Base-by-base conservation (phyloP, 805 yeast species). In the Sugiyamaella lignohabitans region DNA sequence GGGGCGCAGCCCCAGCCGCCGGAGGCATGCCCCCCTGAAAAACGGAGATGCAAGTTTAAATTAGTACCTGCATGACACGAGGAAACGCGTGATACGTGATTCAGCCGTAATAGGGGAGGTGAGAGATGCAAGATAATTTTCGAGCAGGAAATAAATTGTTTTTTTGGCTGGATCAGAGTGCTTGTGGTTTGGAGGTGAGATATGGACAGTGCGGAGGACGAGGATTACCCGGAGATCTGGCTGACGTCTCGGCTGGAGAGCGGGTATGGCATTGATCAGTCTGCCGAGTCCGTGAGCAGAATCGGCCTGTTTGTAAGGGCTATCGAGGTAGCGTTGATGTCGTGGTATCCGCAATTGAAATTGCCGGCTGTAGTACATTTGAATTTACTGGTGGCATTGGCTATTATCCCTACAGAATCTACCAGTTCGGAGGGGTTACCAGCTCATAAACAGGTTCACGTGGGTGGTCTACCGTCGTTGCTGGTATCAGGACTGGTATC, bases 191-290 rank as follows among this genome's bases (percentile, higher is more conserved):
- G n/a, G n/a, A n/a, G n/a, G n/a, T n/a, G 32, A 8, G 32, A 27
- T 27, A 27, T 8, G 32, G 11, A 27, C 8, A 27, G 8, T 8
- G 32, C 14, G 8, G 32, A 27, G 14, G 32, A 8, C 8, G 32
- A 8, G 8, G 32, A 27, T 27, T 27, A 8, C 14, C 43, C 34
- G 3, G 37, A 21, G 19, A 32, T 24, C n/a, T 47, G 50, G 50
- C 21, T 47, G 19, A 42, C 32, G 5, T 30, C 50, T 4, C 17
- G 24, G 34, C 4, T 23, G 4, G 14, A 24, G 14, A 34, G 40
- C 4, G 50, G 47, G 5, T 21, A 23, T 36, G 50, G 50, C 18
- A 45, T 47, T 27, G 50, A 47, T 27, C 42, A 47, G 14, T 29
- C 22, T 14, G 30, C 29, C 3, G 30, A 42, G 18, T 22, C 50